Base-by-base conservation (phyloP, 306 rosid species). In the Alnus glutinosa region DNA sequence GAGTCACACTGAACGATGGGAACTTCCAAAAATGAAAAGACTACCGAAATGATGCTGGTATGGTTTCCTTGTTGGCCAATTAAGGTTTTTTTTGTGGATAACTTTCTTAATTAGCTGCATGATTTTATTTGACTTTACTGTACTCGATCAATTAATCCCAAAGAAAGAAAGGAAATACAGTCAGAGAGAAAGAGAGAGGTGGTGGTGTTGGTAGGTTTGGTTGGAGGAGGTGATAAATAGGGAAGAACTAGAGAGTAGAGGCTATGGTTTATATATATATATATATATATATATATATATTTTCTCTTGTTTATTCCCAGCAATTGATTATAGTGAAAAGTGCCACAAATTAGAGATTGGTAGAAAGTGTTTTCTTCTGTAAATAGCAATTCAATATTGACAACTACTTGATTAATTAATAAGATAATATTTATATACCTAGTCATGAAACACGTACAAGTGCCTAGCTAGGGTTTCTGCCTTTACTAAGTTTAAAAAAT, bases 281-380 rank as follows among this genome's bases (percentile, higher is more conserved):
- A 39, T 23, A 23, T 23, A 23, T 23, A 23, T 23, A 23, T 23
- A 23, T 23, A 23, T 23, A 23, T 23, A 23, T 23, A 0, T 23
- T 23, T 23, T 23, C 4, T 16, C 7, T 68, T 10, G n/a, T 9
- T 68, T 39, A 5, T 42, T 9, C 15, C 72, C 34, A 68, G 9
- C 46, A 42, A 11, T 42, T 18, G 30, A 8, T 42, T 39, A 39
- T 36, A 15, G 23, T 14, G 46, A 36, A 34, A 7, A 64, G 46
- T 47, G 70, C 19, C 46, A 64, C 14, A 36, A 5, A 64, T 68
- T 5, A 34, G 32, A 42, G 72, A 68, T 68, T 68, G 72, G 72
- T 68, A 48, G 72, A 68, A 42, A 68, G 72, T 68, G 51, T 68
- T n/a, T 64, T 18, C 72, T 42, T 66, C 71, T 0, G 71, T 23